Evolutionary conservation across 1,139 yeast species (phyloP).

Genomic region (Suhomyces panamericanus): DNA sequence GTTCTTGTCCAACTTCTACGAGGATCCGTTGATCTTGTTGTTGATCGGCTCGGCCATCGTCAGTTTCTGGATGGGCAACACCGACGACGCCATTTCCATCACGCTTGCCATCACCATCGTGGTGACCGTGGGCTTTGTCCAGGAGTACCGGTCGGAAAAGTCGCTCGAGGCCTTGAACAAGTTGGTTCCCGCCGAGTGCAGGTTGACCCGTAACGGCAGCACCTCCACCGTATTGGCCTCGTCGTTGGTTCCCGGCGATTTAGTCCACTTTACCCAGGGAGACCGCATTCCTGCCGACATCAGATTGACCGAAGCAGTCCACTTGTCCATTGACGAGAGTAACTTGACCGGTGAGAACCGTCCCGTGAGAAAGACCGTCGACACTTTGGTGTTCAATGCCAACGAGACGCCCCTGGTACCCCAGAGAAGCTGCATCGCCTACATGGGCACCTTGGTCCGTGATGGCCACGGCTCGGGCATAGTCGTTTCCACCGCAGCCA

Average conservation of each 20-base stretch:
- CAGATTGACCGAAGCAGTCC: constrained; percentile 73
- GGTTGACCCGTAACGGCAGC: constrained; percentile 76
- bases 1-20: constrained; percentile 77
- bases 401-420: constrained; percentile 48
- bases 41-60: constrained; percentile 85
- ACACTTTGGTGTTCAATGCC: constrained; percentile 27
- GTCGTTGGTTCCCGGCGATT: constrained; percentile 88
- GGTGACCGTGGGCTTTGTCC: constrained; percentile 93
- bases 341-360: constrained; percentile 92
- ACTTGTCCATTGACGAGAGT: constrained; percentile 83
- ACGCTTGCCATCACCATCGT: constrained; percentile 86
- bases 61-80: constrained; percentile 86
- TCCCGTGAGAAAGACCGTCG: constrained; percentile 67
- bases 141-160: constrained; percentile 92
- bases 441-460: constrained; percentile 93
- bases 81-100: constrained; percentile 89
- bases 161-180: constrained; percentile 87
- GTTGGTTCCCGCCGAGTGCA: constrained; percentile 92
- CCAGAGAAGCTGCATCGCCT: constrained; percentile 76
- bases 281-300: constrained; percentile 95
- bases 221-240: constrained; percentile 81
- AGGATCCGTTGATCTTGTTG: constrained; percentile 83
- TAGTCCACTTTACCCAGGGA: constrained; percentile 85
- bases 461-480: constrained; percentile 93
- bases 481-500: constrained; percentile 85